These are phyloP conservation scores for Fusarium stilboides DNA, from an alignment of 2,329 filamentous ascomycete species.

Conservation along the genomic window DNA sequence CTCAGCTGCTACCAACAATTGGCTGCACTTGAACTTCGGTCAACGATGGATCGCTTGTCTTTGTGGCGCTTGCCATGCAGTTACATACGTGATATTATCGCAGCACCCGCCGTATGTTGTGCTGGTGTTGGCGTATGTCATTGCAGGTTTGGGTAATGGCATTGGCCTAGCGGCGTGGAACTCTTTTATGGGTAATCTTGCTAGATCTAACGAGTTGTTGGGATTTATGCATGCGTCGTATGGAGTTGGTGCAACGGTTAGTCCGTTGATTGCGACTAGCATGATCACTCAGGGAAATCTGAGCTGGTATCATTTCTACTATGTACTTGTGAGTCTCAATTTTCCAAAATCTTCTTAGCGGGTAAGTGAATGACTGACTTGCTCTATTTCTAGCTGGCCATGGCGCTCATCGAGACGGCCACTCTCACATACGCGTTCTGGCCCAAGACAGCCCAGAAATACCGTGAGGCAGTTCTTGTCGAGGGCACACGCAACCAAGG, in stretches of 20 bases:
- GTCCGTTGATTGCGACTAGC: constrained; percentile 78
- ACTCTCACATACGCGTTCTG: constrained; percentile 72
- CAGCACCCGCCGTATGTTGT: constrained; percentile 78
- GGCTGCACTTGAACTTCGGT: constrained; percentile 49
- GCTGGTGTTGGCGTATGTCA: constrained; percentile 74
- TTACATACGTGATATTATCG: constrained; percentile 74
- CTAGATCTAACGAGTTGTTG: constrained; percentile 77
- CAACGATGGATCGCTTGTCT: constrained; percentile 72
- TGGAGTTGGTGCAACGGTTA: constrained; percentile 76
- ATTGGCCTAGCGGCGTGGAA: constrained; percentile 71
- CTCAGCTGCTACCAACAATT: constrained; percentile 74
- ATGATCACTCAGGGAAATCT: constrained; percentile 75
- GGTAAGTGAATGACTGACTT: too few relatives aligned
- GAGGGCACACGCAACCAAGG: constrained; percentile 45
- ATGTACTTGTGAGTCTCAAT: constrained; percentile 58
- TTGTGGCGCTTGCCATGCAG: constrained; percentile 70
- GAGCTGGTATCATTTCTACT: constrained; percentile 82
- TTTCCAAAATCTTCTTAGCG: rapidly evolving
- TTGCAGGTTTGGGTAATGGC: constrained; percentile 80
- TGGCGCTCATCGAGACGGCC: constrained; percentile 33
- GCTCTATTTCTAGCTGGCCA: not conserved
- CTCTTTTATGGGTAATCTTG: constrained; percentile 74
- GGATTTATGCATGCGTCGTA: constrained; percentile 79
- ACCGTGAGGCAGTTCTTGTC: constrained; percentile 57
- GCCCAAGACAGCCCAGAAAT: constrained; percentile 67